Base-by-base conservation (phyloP, 2,329 filamentous ascomycete species). In the Botryotinia narcissicola region DNA sequence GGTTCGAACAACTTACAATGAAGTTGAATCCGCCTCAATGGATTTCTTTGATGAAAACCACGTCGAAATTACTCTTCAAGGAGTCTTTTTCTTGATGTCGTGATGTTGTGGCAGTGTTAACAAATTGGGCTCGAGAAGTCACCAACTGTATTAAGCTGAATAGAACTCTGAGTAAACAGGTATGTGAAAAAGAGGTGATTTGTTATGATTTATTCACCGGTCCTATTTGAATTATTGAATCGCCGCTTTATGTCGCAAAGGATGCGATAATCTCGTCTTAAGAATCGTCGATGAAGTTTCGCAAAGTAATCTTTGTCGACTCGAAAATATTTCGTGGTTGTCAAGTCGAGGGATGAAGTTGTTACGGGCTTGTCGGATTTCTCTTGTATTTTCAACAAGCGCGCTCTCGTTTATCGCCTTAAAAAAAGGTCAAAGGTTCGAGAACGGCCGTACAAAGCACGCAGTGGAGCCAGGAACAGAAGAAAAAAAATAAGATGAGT, bases 21-120 rank as follows among this genome's bases (percentile, higher is more conserved):
- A 72, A 72, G 62, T 68, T 68, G 16, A 60, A 68, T 60, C 48
- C 29, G 37, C 71, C 71, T 72, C 71, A 72, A 72, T 72, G 71
- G 48, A 60, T 40, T 16, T 60, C 40, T 60, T 32, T 22, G 16
- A 60, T 37, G 29, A 68, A 51, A 61, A 32, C 22, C 71, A 44
- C 62, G 48, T 60, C 40, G 12, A 46, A 46, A 25, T 2, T 67
- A 37, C 18, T 42, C 40, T 29, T 51, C 12, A 20, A 18, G 46
- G 35, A 51, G 40, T 59, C 14, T 40, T 59, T 32, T n/a, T 48
- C 71, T 60, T 48, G 40, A 61, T 48, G 62, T 44, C 51, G 29
- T 35, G 46, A 72, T 54, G 48, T 59, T 60, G 51, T 60, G 35
- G 51, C 29, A 29, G 37, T 60, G 37, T 70, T 35, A 29, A 70